Evolutionary conservation across 768 basidiomycete genomes (phyloP), one percentile per base, ranked within the genome.

Genomic region (Hericium coralloides): DNA sequence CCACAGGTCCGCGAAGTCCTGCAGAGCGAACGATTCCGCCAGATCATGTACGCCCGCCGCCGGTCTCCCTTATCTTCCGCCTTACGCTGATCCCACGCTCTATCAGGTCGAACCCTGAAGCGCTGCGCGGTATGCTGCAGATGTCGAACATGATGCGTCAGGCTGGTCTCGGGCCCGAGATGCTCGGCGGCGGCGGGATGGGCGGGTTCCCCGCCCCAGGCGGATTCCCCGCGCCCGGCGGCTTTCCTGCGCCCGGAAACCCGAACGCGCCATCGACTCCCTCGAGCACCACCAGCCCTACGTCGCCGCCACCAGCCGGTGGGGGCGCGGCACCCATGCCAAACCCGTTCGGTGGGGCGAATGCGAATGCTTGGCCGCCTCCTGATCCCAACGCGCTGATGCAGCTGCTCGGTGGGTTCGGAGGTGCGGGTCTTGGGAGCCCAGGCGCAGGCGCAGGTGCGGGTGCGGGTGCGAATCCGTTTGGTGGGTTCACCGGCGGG

Each of bases 1-100:
- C 92, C 92, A 0, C 89, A 91, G 65, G 81, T 92, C 17, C 78
- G 93, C 20, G 75, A 86, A 58, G 76, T 89, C 49, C 88, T 92
- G 71, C 85, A 87, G 67, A 87, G 83, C 66, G 82, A 84, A 31
- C 74, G 78, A 45, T 91, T 92, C 67, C 74, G 89, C 48, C 75
- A 85, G 61, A 81, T 92, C 81, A 76, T 92, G 86, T 36, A 38
- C 14, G 54, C 18, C 18, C 37, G 12, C 52, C 23, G 31, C 26
- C 54, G 52, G 39, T 8, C 49, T 23, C 8, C 45, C 50, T 15
- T 66, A 18, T 37, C 23, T 17, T 20, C 55, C 53, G n/a, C 52
- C 43, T 38, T 49, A 23, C 38, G 7, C 20, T 41, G 26, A 52
- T 37, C 12, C 18, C 15, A 25, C 14, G n/a, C n/a, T 57, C 48